A percentile compares a stretch with the other conserved stretches of the same genome.
These are phyloP conservation scores for Acanthamoeba lenticulata DNA, from an alignment of 208 protist species.

Conservation along the genomic window DNA sequence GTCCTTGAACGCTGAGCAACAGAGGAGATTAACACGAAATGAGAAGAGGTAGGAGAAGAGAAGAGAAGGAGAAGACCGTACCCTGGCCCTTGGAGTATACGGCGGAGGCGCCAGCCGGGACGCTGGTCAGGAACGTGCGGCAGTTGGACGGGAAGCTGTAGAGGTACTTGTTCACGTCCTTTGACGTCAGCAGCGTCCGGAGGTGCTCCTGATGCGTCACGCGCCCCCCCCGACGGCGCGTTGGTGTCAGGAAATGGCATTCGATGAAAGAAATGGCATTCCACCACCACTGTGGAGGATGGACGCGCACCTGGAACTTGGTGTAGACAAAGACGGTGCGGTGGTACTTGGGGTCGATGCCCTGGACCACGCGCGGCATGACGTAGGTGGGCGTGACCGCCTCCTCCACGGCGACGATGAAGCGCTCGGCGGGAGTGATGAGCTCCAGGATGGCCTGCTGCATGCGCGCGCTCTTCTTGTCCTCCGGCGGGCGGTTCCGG, in stretches of 20 bases:
- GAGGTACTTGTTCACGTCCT: conserved; percentile 36
- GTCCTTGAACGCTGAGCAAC: neutral
- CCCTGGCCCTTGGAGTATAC: neutral
- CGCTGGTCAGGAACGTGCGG: neutral
- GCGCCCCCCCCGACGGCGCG: no score
- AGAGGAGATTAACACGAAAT: neutral
- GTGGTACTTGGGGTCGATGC: neutral
- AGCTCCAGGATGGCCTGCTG: conserved; percentile 46
- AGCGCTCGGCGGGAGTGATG: neutral
- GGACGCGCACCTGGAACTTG: neutral
- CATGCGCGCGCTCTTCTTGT: conserved; percentile 43
- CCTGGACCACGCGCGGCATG: neutral
- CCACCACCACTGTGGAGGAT: no score
- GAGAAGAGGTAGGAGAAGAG: neutral
- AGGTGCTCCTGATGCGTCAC: conserved; percentile 54
- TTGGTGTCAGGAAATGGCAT: no score
- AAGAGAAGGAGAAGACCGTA: neutral
- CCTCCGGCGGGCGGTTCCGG: neutral
- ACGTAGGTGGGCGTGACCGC: neutral
- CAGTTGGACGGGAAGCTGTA: neutral
- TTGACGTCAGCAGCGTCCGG: neutral
- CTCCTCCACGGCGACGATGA: conserved; percentile 26
- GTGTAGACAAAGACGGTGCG: conserved; percentile 53
- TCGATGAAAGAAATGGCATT: no score
- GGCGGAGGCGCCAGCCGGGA: neutral